These are phyloP conservation scores for Penicillium sp. DNA, from an alignment of 2,329 filamentous ascomycete species.

Conservation along the genomic window DNA sequence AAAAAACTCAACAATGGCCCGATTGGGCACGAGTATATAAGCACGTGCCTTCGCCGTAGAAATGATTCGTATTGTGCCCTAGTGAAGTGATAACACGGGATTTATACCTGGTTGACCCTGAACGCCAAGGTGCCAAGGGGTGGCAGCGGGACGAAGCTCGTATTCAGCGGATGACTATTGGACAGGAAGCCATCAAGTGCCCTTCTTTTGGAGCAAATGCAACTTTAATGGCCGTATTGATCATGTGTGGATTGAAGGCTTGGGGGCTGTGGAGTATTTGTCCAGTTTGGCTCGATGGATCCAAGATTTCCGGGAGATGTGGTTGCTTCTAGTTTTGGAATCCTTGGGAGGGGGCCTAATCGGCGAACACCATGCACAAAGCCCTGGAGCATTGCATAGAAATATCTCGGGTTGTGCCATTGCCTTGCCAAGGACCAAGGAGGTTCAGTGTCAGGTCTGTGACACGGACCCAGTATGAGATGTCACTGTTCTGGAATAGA, in stretches of 20 bases:
- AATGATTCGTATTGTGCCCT: background rate
- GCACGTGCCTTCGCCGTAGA: background rate
- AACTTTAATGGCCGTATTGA: background rate
- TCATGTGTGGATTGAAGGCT: background rate
- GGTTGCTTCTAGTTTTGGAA: background rate
- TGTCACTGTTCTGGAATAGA: background rate
- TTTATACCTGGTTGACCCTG: conserved; percentile 1
- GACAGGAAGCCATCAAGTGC: background rate
- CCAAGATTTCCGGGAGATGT: no score
- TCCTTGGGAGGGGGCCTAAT: background rate
- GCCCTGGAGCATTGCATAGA: background rate
- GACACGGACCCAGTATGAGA: background rate
- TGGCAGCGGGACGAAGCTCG: background rate
- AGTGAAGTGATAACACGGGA: background rate
- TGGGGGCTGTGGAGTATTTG: background rate
- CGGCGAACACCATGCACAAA: background rate
- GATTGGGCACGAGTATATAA: background rate
- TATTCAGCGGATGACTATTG: background rate
- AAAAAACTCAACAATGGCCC: background rate
- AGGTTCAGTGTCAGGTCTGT: background rate
- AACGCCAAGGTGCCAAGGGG: conserved; percentile 4
- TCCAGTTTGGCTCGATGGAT: background rate
- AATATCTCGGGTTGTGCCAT: background rate
- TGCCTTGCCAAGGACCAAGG: background rate
- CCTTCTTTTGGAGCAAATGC: background rate